Conservation (phyloP, 176 grass and related monocot species). For the Oryza nivara region DNA sequence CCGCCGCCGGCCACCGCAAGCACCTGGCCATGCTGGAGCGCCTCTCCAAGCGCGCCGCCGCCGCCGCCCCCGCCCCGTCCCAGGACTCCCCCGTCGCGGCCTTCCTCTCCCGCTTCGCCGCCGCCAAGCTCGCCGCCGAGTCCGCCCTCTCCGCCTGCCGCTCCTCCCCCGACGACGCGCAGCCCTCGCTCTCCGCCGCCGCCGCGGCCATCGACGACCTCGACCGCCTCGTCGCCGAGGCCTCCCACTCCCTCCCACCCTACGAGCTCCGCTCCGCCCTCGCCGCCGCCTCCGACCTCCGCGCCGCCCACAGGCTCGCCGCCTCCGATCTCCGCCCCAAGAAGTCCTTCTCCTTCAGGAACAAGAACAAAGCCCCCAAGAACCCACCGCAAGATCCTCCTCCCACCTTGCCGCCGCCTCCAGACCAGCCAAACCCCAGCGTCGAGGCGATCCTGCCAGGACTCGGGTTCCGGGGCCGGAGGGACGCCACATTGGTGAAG, state of each 20-base stretch:
- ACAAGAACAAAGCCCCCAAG: conserved; percentile 62
- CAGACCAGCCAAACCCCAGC: conserved; percentile 17
- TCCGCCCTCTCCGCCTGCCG: conserved; percentile 60
- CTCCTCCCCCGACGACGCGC: conserved; percentile 4
- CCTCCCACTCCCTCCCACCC: conserved; percentile 70
- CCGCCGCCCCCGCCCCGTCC: conserved; percentile 23
- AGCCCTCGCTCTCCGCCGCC: conserved; percentile 40
- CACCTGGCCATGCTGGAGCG: conserved; percentile 84
- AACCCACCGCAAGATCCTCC: conserved; percentile 43
- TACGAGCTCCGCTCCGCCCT: conserved; percentile 82
- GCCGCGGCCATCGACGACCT: conserved; percentile 59
- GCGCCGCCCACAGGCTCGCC: conserved; percentile 51
- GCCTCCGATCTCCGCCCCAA: conserved; percentile 58
- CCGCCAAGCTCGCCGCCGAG: conserved; percentile 59
- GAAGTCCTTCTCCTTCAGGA: conserved; percentile 91
- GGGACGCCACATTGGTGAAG: conserved; percentile 67
- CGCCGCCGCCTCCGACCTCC: conserved; percentile 65
- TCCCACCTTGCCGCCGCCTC: background rate
- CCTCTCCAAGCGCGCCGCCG: conserved; percentile 57
- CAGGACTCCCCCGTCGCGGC: conserved; percentile 34
- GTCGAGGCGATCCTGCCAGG: conserved; percentile 44
- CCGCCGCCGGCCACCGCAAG: conserved; percentile 46
- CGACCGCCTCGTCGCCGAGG: conserved; percentile 69
- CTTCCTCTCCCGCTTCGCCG: conserved; percentile 60
- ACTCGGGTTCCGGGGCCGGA: conserved; percentile 63